A percentile compares a stretch with the other conserved stretches of the same genome.
These are phyloP conservation scores for Thermothielavioides terrestris DNA, from an alignment of 495 filamentous ascomycete species.

Conservation along the genomic window DNA sequence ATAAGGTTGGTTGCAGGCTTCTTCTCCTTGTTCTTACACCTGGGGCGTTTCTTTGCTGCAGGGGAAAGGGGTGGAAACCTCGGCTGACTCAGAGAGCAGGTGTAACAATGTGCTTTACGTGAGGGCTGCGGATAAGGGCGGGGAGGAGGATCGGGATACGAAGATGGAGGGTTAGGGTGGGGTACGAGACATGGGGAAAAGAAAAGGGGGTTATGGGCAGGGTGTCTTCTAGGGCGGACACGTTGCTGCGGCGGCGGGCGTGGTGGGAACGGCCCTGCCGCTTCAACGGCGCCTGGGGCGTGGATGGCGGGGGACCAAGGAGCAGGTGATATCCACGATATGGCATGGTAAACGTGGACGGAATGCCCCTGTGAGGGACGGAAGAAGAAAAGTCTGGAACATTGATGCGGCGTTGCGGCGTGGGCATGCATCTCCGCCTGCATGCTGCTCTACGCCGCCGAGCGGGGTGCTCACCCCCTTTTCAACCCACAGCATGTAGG, in stretches of 20 bases:
- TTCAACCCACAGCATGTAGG: background rate
- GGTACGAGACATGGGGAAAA: no score
- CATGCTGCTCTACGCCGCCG: background rate
- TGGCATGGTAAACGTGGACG: background rate
- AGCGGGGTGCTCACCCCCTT: background rate
- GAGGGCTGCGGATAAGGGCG: constrained; percentile 53
- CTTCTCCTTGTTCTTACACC: background rate
- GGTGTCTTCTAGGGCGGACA: no score
- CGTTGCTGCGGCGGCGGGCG: no score
- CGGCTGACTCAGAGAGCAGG: background rate
- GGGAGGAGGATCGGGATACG: constrained; percentile 38
- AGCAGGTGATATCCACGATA: no score
- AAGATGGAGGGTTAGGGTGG: constrained; percentile 54
- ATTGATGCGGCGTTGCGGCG: background rate
- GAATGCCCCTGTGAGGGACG: background rate
- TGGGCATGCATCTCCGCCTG: background rate
- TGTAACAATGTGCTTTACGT: constrained; percentile 90
- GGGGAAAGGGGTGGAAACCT: background rate
- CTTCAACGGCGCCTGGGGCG: no score
- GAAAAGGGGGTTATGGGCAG: background rate
- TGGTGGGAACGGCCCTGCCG: no score
- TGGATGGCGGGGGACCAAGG: no score
- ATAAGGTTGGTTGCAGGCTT: constrained; percentile 56
- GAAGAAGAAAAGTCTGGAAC: background rate
- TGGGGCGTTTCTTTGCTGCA: background rate